Percentiles rank a stretch among this genome's conserved stretches.
phyloP scores from a whole-genome alignment of 345 rosid species.

The Gossypium australe region DNA sequence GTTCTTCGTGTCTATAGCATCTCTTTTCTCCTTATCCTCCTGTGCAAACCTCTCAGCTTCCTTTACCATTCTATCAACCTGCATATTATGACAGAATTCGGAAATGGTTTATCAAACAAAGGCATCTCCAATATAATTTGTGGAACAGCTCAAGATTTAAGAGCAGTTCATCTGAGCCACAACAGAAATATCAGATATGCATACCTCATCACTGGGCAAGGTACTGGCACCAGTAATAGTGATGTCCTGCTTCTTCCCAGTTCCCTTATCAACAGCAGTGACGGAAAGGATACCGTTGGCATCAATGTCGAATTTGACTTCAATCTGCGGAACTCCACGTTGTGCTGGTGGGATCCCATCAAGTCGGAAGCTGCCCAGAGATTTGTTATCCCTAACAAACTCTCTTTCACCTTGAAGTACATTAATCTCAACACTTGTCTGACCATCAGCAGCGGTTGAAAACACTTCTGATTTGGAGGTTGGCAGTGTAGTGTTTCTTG shows the following conservation, averaged over 20 bases:
- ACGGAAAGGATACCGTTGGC: conserved; percentile 94
- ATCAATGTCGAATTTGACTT: conserved; percentile 90
- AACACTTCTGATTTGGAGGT: conserved; percentile 97
- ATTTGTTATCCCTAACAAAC: conserved; percentile 91
- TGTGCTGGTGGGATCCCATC: conserved; percentile 86
- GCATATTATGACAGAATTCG: conserved; percentile 8
- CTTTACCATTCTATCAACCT: conserved; percentile 86
- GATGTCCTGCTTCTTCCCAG: conserved; percentile 91
- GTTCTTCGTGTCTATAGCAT: conserved; percentile 93
- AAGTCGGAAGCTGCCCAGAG: conserved; percentile 70
- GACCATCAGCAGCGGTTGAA: conserved; percentile 98
- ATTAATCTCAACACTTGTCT: conserved; percentile 98
- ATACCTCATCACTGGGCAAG: conserved; percentile 86
- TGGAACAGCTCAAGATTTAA: not conserved
- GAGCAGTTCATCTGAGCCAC: not conserved
- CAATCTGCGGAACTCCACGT: conserved; percentile 90
- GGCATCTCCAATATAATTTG: not conserved
- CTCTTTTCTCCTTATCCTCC: conserved; percentile 95
- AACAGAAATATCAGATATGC: not conserved
- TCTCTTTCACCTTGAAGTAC: conserved; percentile 97
- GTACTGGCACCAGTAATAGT: conserved; percentile 95
- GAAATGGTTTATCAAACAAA: not conserved
- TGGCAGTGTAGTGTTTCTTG: conserved; percentile 87
- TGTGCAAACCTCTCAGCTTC: conserved; percentile 85
- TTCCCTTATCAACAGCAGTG: conserved; percentile 77